A percentile compares a stretch with the other conserved stretches of the same genome.
These are phyloP conservation scores for Bjerkandera adusta DNA, from an alignment of 1,284 basidiomycete species.

Conservation along the genomic window DNA sequence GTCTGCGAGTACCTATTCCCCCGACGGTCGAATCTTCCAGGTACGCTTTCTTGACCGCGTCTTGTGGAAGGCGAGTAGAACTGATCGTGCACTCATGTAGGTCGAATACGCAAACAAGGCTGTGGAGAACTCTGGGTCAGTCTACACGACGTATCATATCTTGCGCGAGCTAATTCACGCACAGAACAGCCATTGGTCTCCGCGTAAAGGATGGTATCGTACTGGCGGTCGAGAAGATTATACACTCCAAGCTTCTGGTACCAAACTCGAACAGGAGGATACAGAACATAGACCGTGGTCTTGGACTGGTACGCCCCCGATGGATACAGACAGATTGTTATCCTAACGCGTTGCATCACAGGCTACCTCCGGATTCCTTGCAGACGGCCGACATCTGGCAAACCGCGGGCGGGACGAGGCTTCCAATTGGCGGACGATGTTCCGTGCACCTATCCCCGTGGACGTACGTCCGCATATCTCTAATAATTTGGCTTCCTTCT, in stretches of 20 bases:
- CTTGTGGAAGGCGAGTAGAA: too few relatives aligned
- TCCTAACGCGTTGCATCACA: conserved; percentile 27
- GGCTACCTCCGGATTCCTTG: conserved; percentile 92
- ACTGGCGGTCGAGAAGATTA: conserved; percentile 94
- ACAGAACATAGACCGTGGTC: conserved; percentile 90
- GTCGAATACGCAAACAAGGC: conserved; percentile 99
- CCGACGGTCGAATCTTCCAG: conserved; percentile 98
- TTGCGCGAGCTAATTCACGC: not conserved
- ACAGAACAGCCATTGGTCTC: conserved; percentile 87
- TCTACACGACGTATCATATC: conserved; percentile 2
- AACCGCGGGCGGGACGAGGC: conserved; percentile 88
- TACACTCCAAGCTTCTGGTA: conserved; percentile 96
- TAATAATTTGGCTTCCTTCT: conserved; percentile 18
- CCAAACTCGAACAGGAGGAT: conserved; percentile 93
- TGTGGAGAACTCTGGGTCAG: conserved; percentile 94
- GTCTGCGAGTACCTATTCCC: conserved; percentile 97
- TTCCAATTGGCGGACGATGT: conserved; percentile 71
- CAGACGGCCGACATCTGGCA: conserved; percentile 91
- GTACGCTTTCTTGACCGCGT: conserved; percentile 36
- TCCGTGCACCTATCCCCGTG: conserved; percentile 76
- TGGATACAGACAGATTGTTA: not conserved
- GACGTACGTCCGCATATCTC: conserved; percentile 52
- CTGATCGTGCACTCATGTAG: conserved; percentile 38
- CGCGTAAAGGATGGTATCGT: conserved; percentile 94
- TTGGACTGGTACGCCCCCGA: conserved; percentile 68